Percentiles rank a stretch among this genome's conserved stretches.
phyloP scores from a whole-genome alignment of 192 early-diverging fungal genomes.

The Podila minutissima region DNA sequence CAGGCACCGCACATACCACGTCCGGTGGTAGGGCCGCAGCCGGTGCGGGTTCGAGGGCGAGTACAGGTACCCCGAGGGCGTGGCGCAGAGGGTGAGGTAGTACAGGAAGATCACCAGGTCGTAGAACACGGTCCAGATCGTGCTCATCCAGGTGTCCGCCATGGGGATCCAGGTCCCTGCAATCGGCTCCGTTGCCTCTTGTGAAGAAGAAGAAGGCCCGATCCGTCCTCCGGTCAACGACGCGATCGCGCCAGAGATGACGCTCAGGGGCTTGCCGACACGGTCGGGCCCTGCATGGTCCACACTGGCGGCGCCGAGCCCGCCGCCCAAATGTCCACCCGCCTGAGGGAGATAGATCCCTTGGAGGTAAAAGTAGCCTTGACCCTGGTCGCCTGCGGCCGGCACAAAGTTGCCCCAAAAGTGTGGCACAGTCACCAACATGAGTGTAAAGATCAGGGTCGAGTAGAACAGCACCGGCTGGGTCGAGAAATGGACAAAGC shows the following conservation, averaged over 20 bases:
- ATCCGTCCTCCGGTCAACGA: conserved; percentile 34
- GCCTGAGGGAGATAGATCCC: conserved; percentile 46
- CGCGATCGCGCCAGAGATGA: conserved; percentile 23
- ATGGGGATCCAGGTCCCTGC: conserved; percentile 58
- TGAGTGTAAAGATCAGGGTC: conserved; percentile 38
- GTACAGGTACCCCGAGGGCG: conserved; percentile 43
- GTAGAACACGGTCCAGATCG: conserved; percentile 42
- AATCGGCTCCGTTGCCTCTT: background rate
- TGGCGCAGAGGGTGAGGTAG: conserved; percentile 45
- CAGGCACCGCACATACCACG: conserved; percentile 48
- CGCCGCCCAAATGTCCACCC: conserved; percentile 26
- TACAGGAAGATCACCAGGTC: conserved; percentile 49
- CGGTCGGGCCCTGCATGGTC: conserved; percentile 33
- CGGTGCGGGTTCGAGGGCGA: conserved; percentile 46
- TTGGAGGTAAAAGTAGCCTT: conserved; percentile 47
- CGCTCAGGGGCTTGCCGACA: conserved; percentile 17
- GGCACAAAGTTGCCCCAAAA: conserved; percentile 45
- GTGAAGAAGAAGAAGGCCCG: background rate
- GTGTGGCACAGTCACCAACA: conserved; percentile 44
- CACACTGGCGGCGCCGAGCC: conserved; percentile 23
- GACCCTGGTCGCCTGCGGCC: conserved; percentile 38
- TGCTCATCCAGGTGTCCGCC: conserved; percentile 62
- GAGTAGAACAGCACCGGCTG: conserved; percentile 42
- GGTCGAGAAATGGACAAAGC: conserved; percentile 48
- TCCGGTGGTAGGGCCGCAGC: conserved; percentile 41